These are phyloP conservation scores for Canavalia gladiata DNA, from an alignment of 306 rosid genomes.

Conservation along the genomic window DNA sequence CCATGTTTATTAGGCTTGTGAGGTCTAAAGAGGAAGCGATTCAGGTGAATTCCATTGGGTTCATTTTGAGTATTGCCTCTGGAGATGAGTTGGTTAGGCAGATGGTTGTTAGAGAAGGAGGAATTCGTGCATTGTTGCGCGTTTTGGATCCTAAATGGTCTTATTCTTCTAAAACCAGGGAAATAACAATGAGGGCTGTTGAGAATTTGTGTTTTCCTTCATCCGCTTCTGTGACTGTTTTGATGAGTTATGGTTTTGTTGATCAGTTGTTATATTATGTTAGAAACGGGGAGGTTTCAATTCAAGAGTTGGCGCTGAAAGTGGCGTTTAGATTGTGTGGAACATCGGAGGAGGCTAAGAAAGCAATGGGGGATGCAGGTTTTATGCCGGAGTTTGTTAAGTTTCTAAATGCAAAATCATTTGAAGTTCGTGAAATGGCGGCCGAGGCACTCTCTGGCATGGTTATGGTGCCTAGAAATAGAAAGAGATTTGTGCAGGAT, in stretches of 20 bases:
- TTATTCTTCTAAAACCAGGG: constrained; percentile 64
- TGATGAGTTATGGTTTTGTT: constrained; percentile 73
- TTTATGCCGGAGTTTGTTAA: constrained; percentile 85
- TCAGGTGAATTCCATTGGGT: constrained; percentile 77
- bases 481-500: constrained; percentile 84
- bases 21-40: constrained; percentile 75
- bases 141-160: constrained; percentile 69
- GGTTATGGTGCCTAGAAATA: constrained; percentile 74
- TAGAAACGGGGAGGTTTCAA: constrained; percentile 74
- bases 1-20: constrained; percentile 63
- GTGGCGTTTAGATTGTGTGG: constrained; percentile 68
- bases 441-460: constrained; percentile 75
- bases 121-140: constrained; percentile 65
- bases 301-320: constrained; percentile 80
- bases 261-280: constrained; percentile 70
- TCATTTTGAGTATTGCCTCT: constrained; percentile 70
- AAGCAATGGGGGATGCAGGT: constrained; percentile 79
- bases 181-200: constrained; percentile 73
- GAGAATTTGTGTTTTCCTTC: constrained; percentile 76
- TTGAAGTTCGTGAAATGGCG: constrained; percentile 87
- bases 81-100: constrained; percentile 68
- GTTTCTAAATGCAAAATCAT: constrained; percentile 78
- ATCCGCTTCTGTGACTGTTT: constrained; percentile 50
- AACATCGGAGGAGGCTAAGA: constrained; percentile 82
- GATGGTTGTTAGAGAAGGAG: constrained; percentile 75